These are phyloP conservation scores for Alternaria burnsii DNA, from an alignment of 2,329 filamentous ascomycete species.

Conservation along the genomic window DNA sequence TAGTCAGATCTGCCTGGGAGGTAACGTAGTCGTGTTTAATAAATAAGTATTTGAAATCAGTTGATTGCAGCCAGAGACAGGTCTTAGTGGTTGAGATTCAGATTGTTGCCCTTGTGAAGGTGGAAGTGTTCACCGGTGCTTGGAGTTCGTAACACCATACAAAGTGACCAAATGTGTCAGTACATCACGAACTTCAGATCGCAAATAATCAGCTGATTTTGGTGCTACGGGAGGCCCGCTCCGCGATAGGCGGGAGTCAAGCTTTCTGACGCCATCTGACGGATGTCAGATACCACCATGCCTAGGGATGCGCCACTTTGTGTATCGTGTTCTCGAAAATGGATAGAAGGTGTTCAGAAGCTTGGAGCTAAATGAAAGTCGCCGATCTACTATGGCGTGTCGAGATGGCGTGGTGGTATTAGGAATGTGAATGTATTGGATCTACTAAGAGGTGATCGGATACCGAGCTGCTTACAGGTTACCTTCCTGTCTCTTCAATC, in stretches of 20 bases:
- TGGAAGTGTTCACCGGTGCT: background rate
- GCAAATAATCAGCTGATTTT: background rate
- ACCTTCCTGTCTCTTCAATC: constrained; percentile 60
- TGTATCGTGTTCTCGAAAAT: background rate
- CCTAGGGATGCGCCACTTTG: background rate
- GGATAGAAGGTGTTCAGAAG: background rate
- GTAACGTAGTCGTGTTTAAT: no score
- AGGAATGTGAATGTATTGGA: background rate
- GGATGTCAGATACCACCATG: background rate
- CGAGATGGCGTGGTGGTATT: background rate
- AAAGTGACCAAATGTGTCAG: background rate
- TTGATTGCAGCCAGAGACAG: background rate
- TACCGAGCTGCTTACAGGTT: constrained; percentile 15
- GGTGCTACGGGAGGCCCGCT: background rate
- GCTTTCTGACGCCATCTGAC: background rate
- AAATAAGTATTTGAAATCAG: no score
- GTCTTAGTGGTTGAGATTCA: background rate
- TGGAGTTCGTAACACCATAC: background rate
- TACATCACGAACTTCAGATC: background rate
- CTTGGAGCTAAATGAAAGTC: background rate
- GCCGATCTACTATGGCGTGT: background rate
- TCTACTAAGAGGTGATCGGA: background rate
- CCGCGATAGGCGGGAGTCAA: background rate
- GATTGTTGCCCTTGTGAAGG: background rate
- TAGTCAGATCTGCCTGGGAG: no score